phyloP scores from a whole-genome alignment of 2,329 filamentous ascomycete species.

The Malbranchea zuffiana region DNA sequence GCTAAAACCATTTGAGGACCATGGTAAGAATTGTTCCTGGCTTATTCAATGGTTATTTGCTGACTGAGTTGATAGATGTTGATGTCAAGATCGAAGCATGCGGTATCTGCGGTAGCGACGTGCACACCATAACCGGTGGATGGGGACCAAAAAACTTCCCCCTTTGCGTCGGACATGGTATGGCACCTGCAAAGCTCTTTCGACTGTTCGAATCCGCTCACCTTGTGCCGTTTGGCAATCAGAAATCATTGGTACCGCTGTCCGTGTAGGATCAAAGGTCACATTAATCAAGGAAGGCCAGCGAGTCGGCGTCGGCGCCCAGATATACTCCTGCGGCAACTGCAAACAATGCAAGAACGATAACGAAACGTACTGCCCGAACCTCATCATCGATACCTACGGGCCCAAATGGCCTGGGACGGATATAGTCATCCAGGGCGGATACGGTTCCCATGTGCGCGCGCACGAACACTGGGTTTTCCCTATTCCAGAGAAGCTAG shows the following conservation, averaged over 20 bases:
- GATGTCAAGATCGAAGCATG: slow-evolving; percentile 79
- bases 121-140: slow-evolving; percentile 55
- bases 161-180: slow-evolving; percentile 43
- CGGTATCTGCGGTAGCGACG: slow-evolving; percentile 62
- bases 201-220: slow-evolving; percentile 1
- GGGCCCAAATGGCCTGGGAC: slow-evolving; percentile 33
- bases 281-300: slow-evolving; percentile 50
- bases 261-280: slow-evolving; percentile 57
- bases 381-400: slow-evolving; percentile 30
- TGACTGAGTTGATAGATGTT: slow-evolving; percentile 46
- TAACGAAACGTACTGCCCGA: slow-evolving; percentile 32
- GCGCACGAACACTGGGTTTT: slow-evolving; percentile 49
- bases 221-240: too few relatives aligned
- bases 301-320: slow-evolving; percentile 57
- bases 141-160: slow-evolving; percentile 44
- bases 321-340: slow-evolving; percentile 46
- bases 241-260: slow-evolving; percentile 59
- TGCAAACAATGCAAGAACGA: slow-evolving; percentile 33
- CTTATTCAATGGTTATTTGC: slow-evolving; percentile 30
- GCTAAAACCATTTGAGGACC: slow-evolving; percentile 75
- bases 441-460: slow-evolving; percentile 47
- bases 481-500: slow-evolving; percentile 43
- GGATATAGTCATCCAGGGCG: slow-evolving; percentile 50
- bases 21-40: slow-evolving; percentile 44
- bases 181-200: too few relatives aligned